Conservation (phyloP, 306 rosid genomes). For the Gastrolobium bilobum region DNA sequence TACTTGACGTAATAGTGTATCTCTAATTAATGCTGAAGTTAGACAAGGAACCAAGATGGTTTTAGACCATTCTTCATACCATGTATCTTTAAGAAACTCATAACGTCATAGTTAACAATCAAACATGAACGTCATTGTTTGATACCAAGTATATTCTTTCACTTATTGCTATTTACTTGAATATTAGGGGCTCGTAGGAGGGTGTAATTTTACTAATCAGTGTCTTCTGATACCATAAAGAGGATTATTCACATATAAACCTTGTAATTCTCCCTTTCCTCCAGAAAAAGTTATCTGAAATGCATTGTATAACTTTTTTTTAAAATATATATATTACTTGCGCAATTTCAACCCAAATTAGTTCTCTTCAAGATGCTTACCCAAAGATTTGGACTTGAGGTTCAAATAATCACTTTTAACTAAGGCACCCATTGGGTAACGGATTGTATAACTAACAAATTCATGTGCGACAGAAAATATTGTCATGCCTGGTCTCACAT, state of each 20-base stretch:
- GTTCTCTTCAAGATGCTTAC: no score
- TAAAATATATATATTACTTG: no score
- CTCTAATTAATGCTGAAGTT: conserved; percentile 1
- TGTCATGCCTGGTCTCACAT: no score
- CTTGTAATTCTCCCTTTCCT: background rate
- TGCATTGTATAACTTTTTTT: no score
- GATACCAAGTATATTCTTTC: conserved; percentile 8
- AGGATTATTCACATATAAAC: background rate
- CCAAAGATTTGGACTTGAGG: no score
- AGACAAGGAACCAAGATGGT: conserved; percentile 4
- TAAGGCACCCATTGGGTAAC: no score
- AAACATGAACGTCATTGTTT: conserved; percentile 24
- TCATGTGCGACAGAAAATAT: no score
- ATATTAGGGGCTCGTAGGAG: background rate
- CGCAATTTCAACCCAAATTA: no score
- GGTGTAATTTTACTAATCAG: background rate
- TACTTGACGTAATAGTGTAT: background rate
- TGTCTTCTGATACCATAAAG: background rate
- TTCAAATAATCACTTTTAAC: no score
- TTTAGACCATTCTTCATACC: conserved; percentile 18
- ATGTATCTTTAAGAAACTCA: background rate
- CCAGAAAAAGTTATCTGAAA: background rate
- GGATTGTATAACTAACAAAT: no score
- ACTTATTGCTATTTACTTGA: conserved; percentile 3
- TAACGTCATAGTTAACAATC: background rate